Conservation (phyloP, 2,329 filamentous ascomycete species). For the Talaromyces verruculosus region DNA sequence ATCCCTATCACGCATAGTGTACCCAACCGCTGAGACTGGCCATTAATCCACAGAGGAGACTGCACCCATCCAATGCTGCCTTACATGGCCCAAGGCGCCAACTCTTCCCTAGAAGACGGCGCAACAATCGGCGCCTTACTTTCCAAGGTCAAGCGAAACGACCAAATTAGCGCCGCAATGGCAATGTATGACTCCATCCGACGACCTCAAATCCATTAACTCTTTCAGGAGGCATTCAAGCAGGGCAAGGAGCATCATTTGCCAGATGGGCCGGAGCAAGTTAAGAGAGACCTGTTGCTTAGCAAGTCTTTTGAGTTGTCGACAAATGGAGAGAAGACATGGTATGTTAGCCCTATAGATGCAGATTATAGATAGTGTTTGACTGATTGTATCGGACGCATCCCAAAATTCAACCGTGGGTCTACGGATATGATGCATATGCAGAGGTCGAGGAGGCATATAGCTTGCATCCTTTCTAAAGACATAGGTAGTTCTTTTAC, state of each 20-base stretch:
- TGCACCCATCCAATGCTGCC: constrained; percentile 64
- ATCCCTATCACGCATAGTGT: not conserved
- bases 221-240: not conserved
- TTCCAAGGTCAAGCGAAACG: not conserved
- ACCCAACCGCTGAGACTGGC: not conserved
- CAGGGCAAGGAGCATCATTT: not conserved
- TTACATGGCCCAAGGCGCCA: constrained; percentile 66
- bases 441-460: not conserved
- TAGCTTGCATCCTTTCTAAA: not conserved
- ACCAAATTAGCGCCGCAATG: not conserved
- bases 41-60: not conserved
- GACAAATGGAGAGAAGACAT: not conserved
- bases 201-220: not conserved
- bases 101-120: constrained; percentile 66
- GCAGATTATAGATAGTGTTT: not conserved
- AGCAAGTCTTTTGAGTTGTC: not conserved
- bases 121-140: constrained; percentile 56
- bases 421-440: not conserved
- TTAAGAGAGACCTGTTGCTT: not conserved
- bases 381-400: not conserved
- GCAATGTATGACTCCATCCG: not conserved
- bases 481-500: not conserved
- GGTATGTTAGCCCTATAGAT: not conserved
- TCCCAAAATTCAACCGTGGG: not conserved
- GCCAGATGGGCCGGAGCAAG: not conserved